Base-by-base conservation (phyloP, 2,329 filamentous ascomycete species). In the Sclerotinia minor region DNA sequence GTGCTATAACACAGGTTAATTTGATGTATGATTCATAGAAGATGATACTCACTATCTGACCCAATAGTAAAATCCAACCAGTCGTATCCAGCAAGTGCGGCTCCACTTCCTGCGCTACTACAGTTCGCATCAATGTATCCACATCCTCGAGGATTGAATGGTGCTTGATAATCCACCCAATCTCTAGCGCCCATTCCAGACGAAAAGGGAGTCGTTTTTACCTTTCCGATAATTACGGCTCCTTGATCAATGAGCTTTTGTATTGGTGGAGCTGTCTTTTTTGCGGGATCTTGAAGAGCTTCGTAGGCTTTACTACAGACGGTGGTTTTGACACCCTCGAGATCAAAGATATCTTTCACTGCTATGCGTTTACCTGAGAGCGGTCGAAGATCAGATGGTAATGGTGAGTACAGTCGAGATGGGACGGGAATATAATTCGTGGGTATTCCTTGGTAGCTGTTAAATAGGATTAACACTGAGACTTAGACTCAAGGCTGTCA, bases 301-400 rank as follows among this genome's bases (percentile, higher is more conserved):
- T 82, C 81, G 80, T 84, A 89, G 0, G 85, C 83, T 47, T 83
- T 79, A 64, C 85, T 88, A 0, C 86, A 87, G 38, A 84, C 79
- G 0, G 81, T 81, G 0, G 85, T 88, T 17, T 79, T 79, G 0
- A 88, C 76, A 2, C 87, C 88, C 29, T 81, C 79, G 49, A 89
- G 75, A 69, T 86, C 80, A 73, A 82, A 87, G 57, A 88, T 85
- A 68, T 89, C 87, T 76, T 89, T 90, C 63, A 89, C 81, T 0
- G 83, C 87, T 1, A 89, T 76, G 7, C 87, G 82, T 13, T 87
- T 81, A 9, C 87, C 87, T 2, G 84, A 83, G 0, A 89, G 79
- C 0, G 86, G 87, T 0, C 1, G 19, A 3, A 19, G 11, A 11
- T 26, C 1, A 11, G 32, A 50, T 3, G 50, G 21, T 0, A 29